Evolutionary conservation across 192 early-diverging fungal genomes (phyloP).

Genomic region (Coemansia sp.): DNA sequence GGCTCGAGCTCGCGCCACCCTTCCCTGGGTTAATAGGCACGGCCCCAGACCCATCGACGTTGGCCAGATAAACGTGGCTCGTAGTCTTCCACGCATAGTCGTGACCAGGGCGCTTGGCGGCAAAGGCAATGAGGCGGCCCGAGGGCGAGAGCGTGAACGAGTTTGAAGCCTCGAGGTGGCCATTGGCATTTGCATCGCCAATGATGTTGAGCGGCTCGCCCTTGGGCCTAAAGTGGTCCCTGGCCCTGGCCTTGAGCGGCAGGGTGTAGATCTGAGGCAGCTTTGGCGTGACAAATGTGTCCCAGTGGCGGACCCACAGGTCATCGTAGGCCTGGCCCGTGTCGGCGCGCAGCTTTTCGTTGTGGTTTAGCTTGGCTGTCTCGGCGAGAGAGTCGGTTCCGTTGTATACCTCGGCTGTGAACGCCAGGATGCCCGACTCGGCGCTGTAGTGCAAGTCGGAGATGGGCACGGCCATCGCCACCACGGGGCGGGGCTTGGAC

Average conservation of each 20-base stretch:
- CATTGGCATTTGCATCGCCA: conserved; percentile 44
- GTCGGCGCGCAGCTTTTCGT: conserved; percentile 57
- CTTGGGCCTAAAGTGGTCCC: conserved; percentile 38
- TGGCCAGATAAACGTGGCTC: conserved; percentile 68
- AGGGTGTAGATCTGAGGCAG: conserved; percentile 66
- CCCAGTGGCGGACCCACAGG: conserved; percentile 87
- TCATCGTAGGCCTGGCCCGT: conserved; percentile 67
- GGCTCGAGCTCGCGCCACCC: conserved; percentile 63
- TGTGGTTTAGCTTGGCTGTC: conserved; percentile 58
- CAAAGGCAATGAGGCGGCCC: conserved; percentile 70
- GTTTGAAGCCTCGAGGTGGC: conserved; percentile 57
- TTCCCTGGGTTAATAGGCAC: conserved; percentile 57
- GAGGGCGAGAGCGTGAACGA: conserved; percentile 70
- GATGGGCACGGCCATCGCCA: conserved; percentile 52
- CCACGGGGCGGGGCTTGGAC: conserved; percentile 54
- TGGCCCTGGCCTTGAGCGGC: conserved; percentile 30
- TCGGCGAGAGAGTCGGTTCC: conserved; percentile 60
- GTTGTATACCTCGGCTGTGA: conserved; percentile 71
- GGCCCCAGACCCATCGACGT: conserved; percentile 49
- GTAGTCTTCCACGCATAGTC: conserved; percentile 82
- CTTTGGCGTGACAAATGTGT: conserved; percentile 64
- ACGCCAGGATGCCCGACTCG: conserved; percentile 59
- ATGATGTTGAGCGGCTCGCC: conserved; percentile 33
- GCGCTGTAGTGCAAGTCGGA: conserved; percentile 63
- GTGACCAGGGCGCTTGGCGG: conserved; percentile 63